These are phyloP conservation scores for Vanilla planifolia DNA, from an alignment of 106 monocot genomes.

Conservation along the genomic window DNA sequence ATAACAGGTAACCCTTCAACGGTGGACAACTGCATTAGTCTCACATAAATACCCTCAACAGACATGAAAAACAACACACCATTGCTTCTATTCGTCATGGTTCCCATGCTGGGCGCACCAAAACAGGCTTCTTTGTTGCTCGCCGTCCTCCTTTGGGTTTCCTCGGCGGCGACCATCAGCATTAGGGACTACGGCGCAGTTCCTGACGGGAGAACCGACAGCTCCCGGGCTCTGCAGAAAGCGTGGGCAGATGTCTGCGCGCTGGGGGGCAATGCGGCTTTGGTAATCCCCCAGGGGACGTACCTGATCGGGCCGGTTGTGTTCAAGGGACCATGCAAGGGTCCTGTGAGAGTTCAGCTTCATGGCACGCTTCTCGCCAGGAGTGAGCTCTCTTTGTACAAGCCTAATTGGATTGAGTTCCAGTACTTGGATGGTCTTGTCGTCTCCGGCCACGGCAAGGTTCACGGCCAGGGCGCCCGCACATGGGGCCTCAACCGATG, in stretches of 20 bases:
- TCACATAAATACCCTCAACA: too few relatives aligned
- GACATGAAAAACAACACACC: too few relatives aligned
- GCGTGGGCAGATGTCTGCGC: conserved; percentile 38
- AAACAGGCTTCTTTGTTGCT: background rate
- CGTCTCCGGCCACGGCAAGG: conserved; percentile 21
- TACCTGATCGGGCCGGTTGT: conserved; percentile 23
- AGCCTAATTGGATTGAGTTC: conserved; percentile 36
- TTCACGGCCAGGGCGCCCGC: conserved; percentile 35
- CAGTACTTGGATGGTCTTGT: conserved; percentile 21
- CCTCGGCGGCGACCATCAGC: background rate
- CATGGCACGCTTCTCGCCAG: conserved; percentile 24
- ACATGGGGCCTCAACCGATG: conserved; percentile 38
- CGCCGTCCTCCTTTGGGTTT: background rate
- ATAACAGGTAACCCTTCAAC: too few relatives aligned
- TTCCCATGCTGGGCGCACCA: too few relatives aligned
- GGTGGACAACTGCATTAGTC: too few relatives aligned
- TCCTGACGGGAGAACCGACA: conserved; percentile 6
- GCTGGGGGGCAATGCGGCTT: background rate
- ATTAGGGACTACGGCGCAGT: conserved; percentile 10
- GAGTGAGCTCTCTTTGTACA: conserved; percentile 16
- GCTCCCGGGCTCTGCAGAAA: conserved; percentile 17
- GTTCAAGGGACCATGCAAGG: conserved; percentile 47
- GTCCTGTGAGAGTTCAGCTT: conserved; percentile 15
- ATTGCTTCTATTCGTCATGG: background rate
- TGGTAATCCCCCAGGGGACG: conserved; percentile 24